Evolutionary conservation across 2,329 filamentous ascomycete species (phyloP).

Genomic region (Atkinsonella texensis): DNA sequence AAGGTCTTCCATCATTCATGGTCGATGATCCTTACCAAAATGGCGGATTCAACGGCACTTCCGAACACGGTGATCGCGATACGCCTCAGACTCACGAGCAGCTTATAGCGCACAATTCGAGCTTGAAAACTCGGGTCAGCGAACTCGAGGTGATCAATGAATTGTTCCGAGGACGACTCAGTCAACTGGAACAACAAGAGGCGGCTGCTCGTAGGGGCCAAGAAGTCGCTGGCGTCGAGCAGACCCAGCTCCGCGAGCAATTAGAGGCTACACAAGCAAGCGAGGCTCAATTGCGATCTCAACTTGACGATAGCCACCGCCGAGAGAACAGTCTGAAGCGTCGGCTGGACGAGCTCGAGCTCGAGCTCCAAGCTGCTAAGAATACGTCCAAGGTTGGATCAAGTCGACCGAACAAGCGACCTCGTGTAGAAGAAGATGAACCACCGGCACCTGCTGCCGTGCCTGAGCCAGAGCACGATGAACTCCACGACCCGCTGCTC

Average conservation of each 20-base stretch:
- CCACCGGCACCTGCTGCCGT: not conserved
- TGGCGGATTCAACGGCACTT: constrained; percentile 19
- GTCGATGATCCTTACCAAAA: constrained; percentile 57
- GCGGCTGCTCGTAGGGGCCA: constrained; percentile 50
- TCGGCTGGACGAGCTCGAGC: constrained; percentile 67
- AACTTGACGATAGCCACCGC: constrained; percentile 64
- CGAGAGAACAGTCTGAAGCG: constrained; percentile 74
- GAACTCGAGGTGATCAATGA: constrained; percentile 94
- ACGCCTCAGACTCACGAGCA: constrained; percentile 69
- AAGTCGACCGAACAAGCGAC: constrained; percentile 9
- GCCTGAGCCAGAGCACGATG: not conserved
- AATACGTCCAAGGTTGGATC: constrained; percentile 7
- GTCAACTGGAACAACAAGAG: constrained; percentile 68
- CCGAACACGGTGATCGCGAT: constrained; percentile 49
- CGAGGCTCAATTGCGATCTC: constrained; percentile 39
- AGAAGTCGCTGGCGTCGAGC: constrained; percentile 43
- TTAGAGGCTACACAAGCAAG: constrained; percentile 33
- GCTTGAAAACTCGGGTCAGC: constrained; percentile 86
- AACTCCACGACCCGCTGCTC: constrained; percentile 1
- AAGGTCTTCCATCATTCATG: constrained; percentile 70
- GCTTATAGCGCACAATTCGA: constrained; percentile 67
- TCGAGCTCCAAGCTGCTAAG: constrained; percentile 32
- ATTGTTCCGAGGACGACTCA: constrained; percentile 63
- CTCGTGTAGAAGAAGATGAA: constrained; percentile 6
- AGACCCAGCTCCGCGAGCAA: constrained; percentile 44